Conservation (phyloP, 176 grass and related monocot species). For the Carex parvula region DNA sequence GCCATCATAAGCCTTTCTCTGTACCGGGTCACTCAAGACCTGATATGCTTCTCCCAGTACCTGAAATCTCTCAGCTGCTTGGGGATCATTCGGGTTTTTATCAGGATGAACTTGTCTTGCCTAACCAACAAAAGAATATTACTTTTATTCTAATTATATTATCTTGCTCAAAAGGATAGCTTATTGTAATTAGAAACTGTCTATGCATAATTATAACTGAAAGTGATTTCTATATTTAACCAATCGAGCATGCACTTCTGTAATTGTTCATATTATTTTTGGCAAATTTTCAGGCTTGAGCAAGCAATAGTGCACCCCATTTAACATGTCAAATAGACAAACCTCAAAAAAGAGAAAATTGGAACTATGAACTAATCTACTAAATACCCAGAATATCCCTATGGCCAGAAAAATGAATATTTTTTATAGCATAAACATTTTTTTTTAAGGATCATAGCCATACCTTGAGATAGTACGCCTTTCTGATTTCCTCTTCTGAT, state of each 20-base stretch:
- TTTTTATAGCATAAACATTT: background rate
- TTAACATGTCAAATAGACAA: background rate
- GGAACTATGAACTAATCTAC: background rate
- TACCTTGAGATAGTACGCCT: conserved; percentile 95
- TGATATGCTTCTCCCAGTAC: conserved; percentile 97
- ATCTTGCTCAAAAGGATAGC: background rate
- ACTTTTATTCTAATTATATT: background rate
- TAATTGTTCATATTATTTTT: background rate
- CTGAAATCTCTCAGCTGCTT: conserved; percentile 88
- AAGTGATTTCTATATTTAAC: background rate
- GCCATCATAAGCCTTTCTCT: conserved; percentile 90
- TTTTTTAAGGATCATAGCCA: background rate
- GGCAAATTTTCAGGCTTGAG: background rate
- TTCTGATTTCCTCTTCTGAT: conserved; percentile 92
- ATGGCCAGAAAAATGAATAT: background rate
- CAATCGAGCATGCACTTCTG: background rate
- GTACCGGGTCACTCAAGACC: conserved; percentile 77
- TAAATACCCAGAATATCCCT: background rate
- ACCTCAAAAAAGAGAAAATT: background rate
- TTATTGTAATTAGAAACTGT: background rate
- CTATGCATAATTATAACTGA: background rate
- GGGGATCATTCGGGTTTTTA: conserved; percentile 68
- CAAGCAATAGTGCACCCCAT: background rate
- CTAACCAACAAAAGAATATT: conserved; percentile 13
- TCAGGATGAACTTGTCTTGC: conserved; percentile 82